Conservation (phyloP, 1,284 basidiomycete genomes). For the Flammula alnicola region DNA sequence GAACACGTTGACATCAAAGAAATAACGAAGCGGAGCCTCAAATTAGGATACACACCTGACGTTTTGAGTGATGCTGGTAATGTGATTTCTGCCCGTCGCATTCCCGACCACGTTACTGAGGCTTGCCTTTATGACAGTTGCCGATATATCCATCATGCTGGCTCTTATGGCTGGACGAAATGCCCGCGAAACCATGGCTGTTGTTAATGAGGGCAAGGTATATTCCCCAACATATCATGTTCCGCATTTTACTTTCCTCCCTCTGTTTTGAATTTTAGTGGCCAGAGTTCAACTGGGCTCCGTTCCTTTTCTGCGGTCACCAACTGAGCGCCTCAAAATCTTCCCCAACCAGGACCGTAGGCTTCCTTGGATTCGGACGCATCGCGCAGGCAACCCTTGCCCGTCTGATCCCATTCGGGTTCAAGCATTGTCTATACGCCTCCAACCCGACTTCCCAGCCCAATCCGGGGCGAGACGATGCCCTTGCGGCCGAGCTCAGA, state of each 20-base stretch:
- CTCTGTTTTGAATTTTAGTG: no score
- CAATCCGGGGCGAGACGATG: conserved; percentile 54
- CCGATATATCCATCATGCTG: conserved; percentile 88
- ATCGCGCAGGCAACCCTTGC: conserved; percentile 83
- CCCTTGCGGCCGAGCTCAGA: conserved; percentile 47
- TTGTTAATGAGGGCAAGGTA: conserved; percentile 75
- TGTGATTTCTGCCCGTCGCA: background rate
- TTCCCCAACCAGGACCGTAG: conserved; percentile 68
- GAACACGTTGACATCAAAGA: conserved; percentile 82
- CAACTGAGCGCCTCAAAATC: conserved; percentile 65
- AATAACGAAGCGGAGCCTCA: conserved; percentile 69
- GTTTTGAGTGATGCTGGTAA: conserved; percentile 87
- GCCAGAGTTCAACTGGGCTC: conserved; percentile 75
- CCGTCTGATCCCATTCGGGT: conserved; percentile 79
- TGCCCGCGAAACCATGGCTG: conserved; percentile 61
- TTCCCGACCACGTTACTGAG: background rate
- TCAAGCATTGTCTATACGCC: conserved; percentile 71
- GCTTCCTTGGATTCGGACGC: conserved; percentile 94
- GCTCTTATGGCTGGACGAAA: conserved; percentile 90
- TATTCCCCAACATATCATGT: no score
- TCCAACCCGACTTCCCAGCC: conserved; percentile 55
- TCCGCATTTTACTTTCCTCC: no score
- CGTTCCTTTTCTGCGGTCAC: conserved; percentile 80
- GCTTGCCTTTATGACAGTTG: conserved; percentile 56
- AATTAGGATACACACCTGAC: conserved; percentile 90